A percentile compares a stretch with the other conserved stretches of the same genome.
These are phyloP conservation scores for Apiotrichum veenhuisii DNA, from an alignment of 1,284 basidiomycete genomes.

Conservation along the genomic window DNA sequence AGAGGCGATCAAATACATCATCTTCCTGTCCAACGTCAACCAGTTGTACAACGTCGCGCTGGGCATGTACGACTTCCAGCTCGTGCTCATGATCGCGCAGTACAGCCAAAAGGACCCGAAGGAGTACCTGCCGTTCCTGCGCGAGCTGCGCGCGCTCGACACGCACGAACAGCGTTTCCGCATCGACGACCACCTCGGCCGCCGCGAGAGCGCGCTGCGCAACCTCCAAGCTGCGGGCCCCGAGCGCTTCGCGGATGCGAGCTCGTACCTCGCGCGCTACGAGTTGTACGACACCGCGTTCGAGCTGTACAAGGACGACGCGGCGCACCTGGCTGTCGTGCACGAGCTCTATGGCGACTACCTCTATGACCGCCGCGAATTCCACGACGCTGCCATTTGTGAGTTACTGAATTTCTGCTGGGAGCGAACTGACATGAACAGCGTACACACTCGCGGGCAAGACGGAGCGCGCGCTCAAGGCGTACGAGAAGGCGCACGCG, in stretches of 20 bases:
- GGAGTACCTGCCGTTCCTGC: conserved; percentile 95
- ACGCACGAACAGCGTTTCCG: conserved; percentile 79
- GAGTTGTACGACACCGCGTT: conserved; percentile 72
- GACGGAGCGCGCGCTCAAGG: conserved; percentile 69
- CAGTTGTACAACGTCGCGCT: conserved; percentile 88
- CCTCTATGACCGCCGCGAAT: conserved; percentile 78
- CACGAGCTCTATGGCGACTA: conserved; percentile 81
- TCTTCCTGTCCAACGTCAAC: conserved; percentile 94
- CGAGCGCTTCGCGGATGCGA: conserved; percentile 66
- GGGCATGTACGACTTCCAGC: conserved; percentile 97
- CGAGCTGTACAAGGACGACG: conserved; percentile 64
- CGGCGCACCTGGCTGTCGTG: conserved; percentile 61
- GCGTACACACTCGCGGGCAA: conserved; percentile 68
- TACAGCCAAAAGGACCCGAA: conserved; percentile 96
- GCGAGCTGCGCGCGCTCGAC: conserved; percentile 77
- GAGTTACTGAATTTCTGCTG: conserved; percentile 27
- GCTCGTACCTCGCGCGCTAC: conserved; percentile 74
- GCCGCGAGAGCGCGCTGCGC: conserved; percentile 68
- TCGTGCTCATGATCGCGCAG: conserved; percentile 94
- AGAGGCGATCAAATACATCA: conserved; percentile 96
- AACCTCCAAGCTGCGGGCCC: conserved; percentile 67
- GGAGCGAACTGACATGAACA: conserved; percentile 35
- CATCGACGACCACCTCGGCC: conserved; percentile 88
- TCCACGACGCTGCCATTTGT: conserved; percentile 77
- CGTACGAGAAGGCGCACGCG: conserved; percentile 76